Base-by-base conservation (phyloP, 768 basidiomycete genomes). In the Butyriboletus loyo region DNA sequence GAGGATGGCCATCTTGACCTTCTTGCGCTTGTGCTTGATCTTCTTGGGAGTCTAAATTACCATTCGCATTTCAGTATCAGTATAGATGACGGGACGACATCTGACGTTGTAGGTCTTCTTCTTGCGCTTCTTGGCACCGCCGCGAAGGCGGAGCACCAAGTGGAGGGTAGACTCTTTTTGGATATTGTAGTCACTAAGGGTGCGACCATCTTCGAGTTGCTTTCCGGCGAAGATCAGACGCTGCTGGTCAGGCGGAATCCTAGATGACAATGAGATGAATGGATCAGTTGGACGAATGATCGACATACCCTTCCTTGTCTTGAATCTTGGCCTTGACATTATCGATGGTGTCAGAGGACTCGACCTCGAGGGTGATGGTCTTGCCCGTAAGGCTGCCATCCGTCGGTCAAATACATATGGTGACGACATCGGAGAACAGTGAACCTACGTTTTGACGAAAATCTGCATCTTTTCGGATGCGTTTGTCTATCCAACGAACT, bases 81-180 rank as follows among this genome's bases (percentile, higher is more conserved):
- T 21, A 46, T 21, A 27, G n/a, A 32, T 15, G 14, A 14, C 14
- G 35, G 24, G 7, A 32, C 9, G n/a, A 30, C 1, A 19, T 43
- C 87, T 45, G 44, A 92, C 90, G 79, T 86, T 94, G 88, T 98
- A 98, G 50, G 92, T 94, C 84, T 98, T 98, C 84, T 98, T 99
- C 87, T 98, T 98, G 74, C 96, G 87, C 86, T 98, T 98, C 87
- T 98, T 98, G 62, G 86, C 93, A 83, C 97, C 97, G 82, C 97
- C 97, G 76, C 95, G 92, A 48, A 99, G 89, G 67, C 97, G 89
- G 64, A 98, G 86, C 60, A 98, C 96, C 61, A 98, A 74, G 76
- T 98, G 96, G 54, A 99, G 89, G 56, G 96, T 98, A 30, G 94
- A 97, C 78, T 98, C 96, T 83, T 98, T 98, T 78, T 98, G 97